Conservation (phyloP, 306 rosid genomes). For the Medicago arabica region DNA sequence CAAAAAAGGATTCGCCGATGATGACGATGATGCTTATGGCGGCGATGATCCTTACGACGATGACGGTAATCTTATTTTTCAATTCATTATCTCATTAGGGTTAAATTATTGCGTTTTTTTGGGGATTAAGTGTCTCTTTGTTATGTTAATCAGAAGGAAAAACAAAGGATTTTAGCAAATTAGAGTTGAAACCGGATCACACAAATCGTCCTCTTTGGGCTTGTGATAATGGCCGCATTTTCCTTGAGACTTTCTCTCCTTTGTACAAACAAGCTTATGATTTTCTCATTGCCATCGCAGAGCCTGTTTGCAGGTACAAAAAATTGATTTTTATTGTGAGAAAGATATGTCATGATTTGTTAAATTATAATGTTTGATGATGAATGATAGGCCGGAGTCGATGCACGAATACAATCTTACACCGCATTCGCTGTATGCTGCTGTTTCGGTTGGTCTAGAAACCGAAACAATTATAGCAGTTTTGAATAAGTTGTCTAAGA, state of each 20-base stretch:
- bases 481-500: constrained; percentile 85
- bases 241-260: constrained; percentile 93
- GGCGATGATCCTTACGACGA: constrained; percentile 75
- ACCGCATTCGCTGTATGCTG: constrained; percentile 92
- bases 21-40: constrained; percentile 55
- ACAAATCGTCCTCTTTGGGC: constrained; percentile 91
- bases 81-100: background rate
- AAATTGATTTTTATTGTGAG: background rate
- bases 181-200: constrained; percentile 88
- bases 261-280: constrained; percentile 95
- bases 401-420: constrained; percentile 98
- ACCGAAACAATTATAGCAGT: constrained; percentile 84
- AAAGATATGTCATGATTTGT: background rate
- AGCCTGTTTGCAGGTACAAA: constrained; percentile 91
- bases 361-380: constrained; percentile 25
- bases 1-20: constrained; percentile 52
- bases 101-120: background rate
- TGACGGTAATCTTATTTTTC: constrained; percentile 55
- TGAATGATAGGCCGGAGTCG: constrained; percentile 78
- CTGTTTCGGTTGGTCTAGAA: constrained; percentile 92
- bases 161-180: constrained; percentile 81
- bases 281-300: constrained; percentile 92
- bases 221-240: constrained; percentile 90
- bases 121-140: constrained; percentile 38
- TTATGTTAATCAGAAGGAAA: constrained; percentile 58